Evolutionary conservation across 495 filamentous ascomycete species (phyloP), one percentile per base, ranked within the genome.

Genomic region (Xylaria longipes): DNA sequence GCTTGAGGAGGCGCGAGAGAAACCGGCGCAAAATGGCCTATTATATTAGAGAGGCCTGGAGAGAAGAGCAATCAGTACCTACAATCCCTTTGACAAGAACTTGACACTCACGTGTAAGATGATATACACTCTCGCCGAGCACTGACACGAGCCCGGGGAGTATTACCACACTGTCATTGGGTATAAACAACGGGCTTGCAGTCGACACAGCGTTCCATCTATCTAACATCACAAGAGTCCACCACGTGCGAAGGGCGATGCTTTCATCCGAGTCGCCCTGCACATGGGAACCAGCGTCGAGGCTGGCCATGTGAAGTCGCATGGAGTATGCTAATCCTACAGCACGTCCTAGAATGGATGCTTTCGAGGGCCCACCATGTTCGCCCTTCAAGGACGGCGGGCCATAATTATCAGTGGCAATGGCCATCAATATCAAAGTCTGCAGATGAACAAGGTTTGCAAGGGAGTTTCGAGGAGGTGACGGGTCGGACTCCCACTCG

Each of bases 161-260:
- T 65, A 91, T 78, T 22, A 91, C 83, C 15, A 91, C 84, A 72
- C 83, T 90, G 35, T 85, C 83, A 67, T 94, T 89, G 15, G 83
- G 84, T 70, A 94, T 87, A 54, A 88, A 78, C 5, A 86, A 68
- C 12, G 89, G 87, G 64, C 78, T 87, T 14, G 88, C 89, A 1
- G 88, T 91, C 74, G 89, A 90, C 50, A 91, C 85, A 20, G 92
- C 89, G 75, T 94, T 89, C 90, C 91, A 95, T 37, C 92, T 88
- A 68, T 93, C 90, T 69, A 97, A 80, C 74, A 92, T 88, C 58
- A 91, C 85, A 66, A 96, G 79, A 1, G 89, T 87, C 81, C 91
- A 93, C 92, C 93, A 97, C 60, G 88, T 88, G 46, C 93, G 88
- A 68, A 93, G 82, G 3, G 87, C 87, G 33, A 95, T 84, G 37